phyloP scores from a whole-genome alignment of 768 basidiomycete genomes.

The Galerina marginata region DNA sequence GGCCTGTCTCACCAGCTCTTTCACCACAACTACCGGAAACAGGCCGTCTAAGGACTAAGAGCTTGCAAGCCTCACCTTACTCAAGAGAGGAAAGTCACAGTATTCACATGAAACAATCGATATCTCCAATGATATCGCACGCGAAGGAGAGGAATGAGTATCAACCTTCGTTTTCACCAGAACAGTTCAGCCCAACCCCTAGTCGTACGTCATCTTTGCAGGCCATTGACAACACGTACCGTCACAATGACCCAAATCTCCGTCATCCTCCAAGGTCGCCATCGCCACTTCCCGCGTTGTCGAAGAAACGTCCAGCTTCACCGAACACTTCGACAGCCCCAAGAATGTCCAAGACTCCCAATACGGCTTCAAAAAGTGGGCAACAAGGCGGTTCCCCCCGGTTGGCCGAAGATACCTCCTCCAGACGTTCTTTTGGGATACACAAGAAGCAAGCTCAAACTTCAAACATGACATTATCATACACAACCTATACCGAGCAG shows the following conservation, averaged over 20 bases:
- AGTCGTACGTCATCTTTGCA: conserved; percentile 17
- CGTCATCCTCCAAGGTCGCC: conserved; percentile 5
- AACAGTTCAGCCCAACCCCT: conserved; percentile 8
- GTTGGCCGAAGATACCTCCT: neutral
- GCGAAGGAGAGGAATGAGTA: neutral
- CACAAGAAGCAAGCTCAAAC: neutral
- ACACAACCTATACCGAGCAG: neutral
- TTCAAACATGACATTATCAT: neutral
- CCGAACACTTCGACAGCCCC: conserved; percentile 4
- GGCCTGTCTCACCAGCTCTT: neutral
- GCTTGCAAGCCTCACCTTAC: neutral
- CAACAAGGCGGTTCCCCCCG: neutral
- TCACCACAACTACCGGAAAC: neutral
- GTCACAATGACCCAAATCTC: conserved; percentile 7
- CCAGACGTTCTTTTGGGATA: neutral
- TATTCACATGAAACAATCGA: neutral
- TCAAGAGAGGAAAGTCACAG: neutral
- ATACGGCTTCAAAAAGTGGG: neutral
- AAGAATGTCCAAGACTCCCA: neutral
- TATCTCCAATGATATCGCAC: neutral
- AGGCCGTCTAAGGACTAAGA: neutral
- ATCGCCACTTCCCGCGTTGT: conserved; percentile 11
- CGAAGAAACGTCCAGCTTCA: conserved; percentile 15
- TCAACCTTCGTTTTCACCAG: conserved; percentile 12
- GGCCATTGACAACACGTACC: conserved; percentile 15